Evolutionary conservation across 1,139 yeast genomes (phyloP).

Genomic region (Hanseniaspora sp.): DNA sequence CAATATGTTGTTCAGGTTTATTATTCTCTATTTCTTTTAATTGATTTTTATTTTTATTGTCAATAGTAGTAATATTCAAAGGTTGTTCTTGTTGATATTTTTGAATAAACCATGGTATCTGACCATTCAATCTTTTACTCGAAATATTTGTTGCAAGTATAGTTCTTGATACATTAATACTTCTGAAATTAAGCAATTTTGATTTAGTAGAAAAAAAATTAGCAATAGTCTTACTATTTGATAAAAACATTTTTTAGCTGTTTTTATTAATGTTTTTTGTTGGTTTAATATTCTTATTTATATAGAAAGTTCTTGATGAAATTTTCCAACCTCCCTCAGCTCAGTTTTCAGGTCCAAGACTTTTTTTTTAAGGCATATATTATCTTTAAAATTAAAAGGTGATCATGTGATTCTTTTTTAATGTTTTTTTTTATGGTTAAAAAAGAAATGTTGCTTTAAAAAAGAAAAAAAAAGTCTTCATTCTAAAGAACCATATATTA

Average conservation of each 20-base stretch:
- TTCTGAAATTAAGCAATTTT: not conserved
- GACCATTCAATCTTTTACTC: not conserved
- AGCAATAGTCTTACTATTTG: not conserved
- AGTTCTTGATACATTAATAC: not conserved
- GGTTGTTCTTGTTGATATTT: slow-evolving; percentile 4
- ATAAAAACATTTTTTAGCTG: not conserved
- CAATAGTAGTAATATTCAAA: not conserved
- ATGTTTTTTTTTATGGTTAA: too few relatives aligned
- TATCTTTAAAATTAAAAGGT: too few relatives aligned
- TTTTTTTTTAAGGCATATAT: too few relatives aligned
- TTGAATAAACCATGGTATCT: slow-evolving; percentile 12
- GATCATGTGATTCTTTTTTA: too few relatives aligned
- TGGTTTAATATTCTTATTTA: not conserved
- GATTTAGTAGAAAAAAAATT: not conserved
- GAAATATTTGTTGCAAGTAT: not conserved
- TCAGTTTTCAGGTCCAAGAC: too few relatives aligned
- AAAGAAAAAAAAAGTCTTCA: too few relatives aligned
- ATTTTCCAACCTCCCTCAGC: too few relatives aligned
- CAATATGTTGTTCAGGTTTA: not conserved
- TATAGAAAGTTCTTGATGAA: too few relatives aligned
- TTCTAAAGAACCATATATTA: too few relatives aligned
- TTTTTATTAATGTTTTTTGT: not conserved
- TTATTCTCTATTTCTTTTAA: not conserved
- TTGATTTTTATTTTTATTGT: not conserved
- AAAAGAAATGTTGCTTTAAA: too few relatives aligned